Base-by-base conservation (phyloP, 2,329 filamentous ascomycete genomes). In the Fusarium denticulatum region DNA sequence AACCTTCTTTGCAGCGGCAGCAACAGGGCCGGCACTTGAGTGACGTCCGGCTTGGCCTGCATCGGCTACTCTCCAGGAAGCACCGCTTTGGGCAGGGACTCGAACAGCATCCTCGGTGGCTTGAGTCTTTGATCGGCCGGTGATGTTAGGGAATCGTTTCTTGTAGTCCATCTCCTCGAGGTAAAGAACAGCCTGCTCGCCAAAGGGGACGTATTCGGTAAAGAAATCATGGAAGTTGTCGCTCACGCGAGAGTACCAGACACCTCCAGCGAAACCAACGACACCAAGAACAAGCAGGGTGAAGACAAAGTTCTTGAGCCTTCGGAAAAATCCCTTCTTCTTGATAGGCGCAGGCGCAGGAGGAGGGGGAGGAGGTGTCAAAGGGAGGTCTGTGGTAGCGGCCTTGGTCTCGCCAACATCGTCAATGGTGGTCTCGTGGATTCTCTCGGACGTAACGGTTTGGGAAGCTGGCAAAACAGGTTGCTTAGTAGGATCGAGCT, bases 211-310 rank as follows among this genome's bases (percentile, higher is more conserved):
- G 82, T 96, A 99, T 85, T 98, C 95, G 78, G 95, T 98, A 85
- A 99, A 99, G 87, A 98, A 96, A 83, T 99, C 96, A 85, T 99
- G 96, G 89, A 98, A 99, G 85, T 94, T 97, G 86, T 99, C 96
- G 80, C 93, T 97, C 83, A 96, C 89, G 74, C 97, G 91, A 62
- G 96, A 96, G 83, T 97, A 96, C 87, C 93, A 97, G 62, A 98
- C 92, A 76, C 96, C 95, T 74, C 95, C 95, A 63, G 89, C 93
- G 79, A 97, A 99, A 43, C 93, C 91, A 49, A 97, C 83, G 11
- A 90, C 90, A 32, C 93, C 91, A 34, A 98, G 88, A 49, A 97
- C 83, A 71, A 95, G 85, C 55, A 98, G 83, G 61, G 93, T 93
- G 74, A 95, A 84, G 65, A 98, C 84, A 80, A 95, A 92, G 80